phyloP scores from a whole-genome alignment of 345 rosid genomes.

The Citrus inodora region DNA sequence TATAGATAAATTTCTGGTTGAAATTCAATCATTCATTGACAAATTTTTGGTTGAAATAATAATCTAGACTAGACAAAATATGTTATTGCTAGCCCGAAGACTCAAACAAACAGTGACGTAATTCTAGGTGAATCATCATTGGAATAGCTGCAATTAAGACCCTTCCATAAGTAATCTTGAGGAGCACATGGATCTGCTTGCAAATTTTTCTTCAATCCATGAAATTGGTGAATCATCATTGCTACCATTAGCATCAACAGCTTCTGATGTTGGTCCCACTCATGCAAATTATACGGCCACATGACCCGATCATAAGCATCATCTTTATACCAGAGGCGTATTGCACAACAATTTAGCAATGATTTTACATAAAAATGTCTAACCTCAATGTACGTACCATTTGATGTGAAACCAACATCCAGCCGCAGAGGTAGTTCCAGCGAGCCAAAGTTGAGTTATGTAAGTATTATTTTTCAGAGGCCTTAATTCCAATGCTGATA shows the following conservation, averaged over 20 bases:
- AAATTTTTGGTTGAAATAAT: no score
- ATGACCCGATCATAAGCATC: constrained; percentile 16
- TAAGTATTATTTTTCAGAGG: constrained; percentile 20
- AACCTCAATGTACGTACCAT: constrained; percentile 16
- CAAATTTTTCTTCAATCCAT: constrained; percentile 21
- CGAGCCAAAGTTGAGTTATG: constrained; percentile 10
- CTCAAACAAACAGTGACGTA: constrained; percentile 5
- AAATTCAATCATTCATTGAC: neutral
- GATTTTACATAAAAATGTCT: neutral
- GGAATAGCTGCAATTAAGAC: constrained; percentile 23
- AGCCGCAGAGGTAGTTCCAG: neutral
- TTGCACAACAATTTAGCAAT: neutral
- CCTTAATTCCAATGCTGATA: constrained; percentile 49
- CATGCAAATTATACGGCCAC: neutral
- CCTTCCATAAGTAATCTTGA: constrained; percentile 15
- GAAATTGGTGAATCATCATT: neutral
- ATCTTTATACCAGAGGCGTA: constrained; percentile 3
- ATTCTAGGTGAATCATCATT: neutral
- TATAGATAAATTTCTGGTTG: constrained; percentile 30
- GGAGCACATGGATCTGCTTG: constrained; percentile 39
- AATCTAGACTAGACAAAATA: no score
- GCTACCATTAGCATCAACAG: neutral
- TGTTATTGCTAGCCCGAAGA: neutral
- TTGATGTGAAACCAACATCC: constrained; percentile 15
- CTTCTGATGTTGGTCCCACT: neutral